Evolutionary conservation across 306 rosid genomes (phyloP).

Genomic region (Neltuma alba): DNA sequence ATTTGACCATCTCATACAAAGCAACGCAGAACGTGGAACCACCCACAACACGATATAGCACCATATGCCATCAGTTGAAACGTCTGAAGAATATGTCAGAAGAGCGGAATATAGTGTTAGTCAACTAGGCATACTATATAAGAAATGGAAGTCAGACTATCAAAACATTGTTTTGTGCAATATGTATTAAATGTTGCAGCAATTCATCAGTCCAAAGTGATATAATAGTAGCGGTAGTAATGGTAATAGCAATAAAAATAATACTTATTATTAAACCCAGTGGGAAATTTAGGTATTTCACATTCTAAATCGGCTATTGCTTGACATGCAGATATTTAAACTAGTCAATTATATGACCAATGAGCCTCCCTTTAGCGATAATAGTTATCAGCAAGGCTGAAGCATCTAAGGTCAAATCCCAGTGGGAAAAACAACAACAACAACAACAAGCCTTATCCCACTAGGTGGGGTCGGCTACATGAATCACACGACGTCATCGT

Average conservation of each 20-base stretch:
- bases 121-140: slow-evolving; percentile 22
- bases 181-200: neutral
- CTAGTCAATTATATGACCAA: neutral
- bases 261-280: neutral
- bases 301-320: neutral
- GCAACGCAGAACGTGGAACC: slow-evolving; percentile 49
- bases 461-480: no score
- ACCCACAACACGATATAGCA: slow-evolving; percentile 81
- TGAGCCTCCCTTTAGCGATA: neutral
- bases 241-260: neutral
- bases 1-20: slow-evolving; percentile 47
- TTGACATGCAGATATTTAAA: neutral
- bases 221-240: neutral
- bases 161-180: neutral
- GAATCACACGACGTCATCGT: no score
- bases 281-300: neutral
- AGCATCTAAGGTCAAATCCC: neutral
- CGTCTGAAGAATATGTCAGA: slow-evolving; percentile 43
- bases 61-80: slow-evolving; percentile 83
- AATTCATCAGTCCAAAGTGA: neutral
- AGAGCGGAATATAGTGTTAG: slow-evolving; percentile 3
- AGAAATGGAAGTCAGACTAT: slow-evolving; percentile 2
- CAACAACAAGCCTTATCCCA: no score
- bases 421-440: no score
- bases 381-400: neutral